Evolutionary conservation across 176 grass and related monocot genomes (phyloP).

Genomic region (Typha latifolia): DNA sequence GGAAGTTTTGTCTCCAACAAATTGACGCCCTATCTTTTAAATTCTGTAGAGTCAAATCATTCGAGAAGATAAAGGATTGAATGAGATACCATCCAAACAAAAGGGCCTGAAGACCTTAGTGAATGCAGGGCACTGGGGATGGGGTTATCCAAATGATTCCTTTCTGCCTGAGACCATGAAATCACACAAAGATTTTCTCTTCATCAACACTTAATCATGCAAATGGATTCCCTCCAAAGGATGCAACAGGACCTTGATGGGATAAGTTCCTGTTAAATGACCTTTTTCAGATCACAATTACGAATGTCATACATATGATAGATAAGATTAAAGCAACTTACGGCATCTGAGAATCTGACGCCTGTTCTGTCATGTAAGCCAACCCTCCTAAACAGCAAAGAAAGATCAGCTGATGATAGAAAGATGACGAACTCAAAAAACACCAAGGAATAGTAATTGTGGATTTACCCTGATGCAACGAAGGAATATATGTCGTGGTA

Average conservation of each 20-base stretch:
- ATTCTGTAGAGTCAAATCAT: too few species aligned
- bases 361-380: conserved; percentile 35
- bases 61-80: too few species aligned
- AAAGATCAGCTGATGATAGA: conserved; percentile 18
- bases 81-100: too few species aligned
- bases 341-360: conserved; percentile 36
- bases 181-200: background rate
- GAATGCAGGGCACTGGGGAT: too few species aligned
- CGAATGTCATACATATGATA: too few species aligned
- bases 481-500: conserved; percentile 34
- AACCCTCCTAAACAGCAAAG: conserved; percentile 44
- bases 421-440: background rate
- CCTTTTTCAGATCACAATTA: background rate
- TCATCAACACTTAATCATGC: conserved; percentile 28
- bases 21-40: too few species aligned
- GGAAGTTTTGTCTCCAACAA: too few species aligned
- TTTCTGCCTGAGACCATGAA: too few species aligned
- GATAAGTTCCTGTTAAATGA: conserved; percentile 40
- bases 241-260: conserved; percentile 45
- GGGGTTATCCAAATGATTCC: too few species aligned
- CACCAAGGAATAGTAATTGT: background rate
- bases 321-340: conserved; percentile 33
- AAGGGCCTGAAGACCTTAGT: too few species aligned
- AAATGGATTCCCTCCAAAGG: conserved; percentile 69
- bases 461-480: conserved; percentile 43